Conservation (phyloP, 176 grass and related monocot species). For the maize (Zea mays) region DNA sequence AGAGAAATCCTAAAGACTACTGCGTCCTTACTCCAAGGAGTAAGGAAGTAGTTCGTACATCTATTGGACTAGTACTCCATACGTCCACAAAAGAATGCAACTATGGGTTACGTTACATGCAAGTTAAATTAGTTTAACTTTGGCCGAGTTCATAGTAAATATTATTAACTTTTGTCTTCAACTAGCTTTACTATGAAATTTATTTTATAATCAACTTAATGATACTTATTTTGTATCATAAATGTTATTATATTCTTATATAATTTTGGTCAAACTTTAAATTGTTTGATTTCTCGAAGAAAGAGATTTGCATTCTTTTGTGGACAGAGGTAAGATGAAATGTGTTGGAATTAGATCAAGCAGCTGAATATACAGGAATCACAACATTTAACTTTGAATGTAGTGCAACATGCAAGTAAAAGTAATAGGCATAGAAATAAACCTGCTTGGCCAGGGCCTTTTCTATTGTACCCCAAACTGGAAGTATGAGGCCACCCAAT, state of each 20-base stretch:
- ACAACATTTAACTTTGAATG: background rate
- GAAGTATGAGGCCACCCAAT: slow-evolving; percentile 97
- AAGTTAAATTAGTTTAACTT: too few relatives aligned
- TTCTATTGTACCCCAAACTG: slow-evolving; percentile 90
- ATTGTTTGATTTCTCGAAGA: too few relatives aligned
- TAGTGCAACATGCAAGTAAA: background rate
- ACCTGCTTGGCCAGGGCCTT: slow-evolving; percentile 93
- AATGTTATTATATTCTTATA: too few relatives aligned
- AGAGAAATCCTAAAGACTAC: background rate
- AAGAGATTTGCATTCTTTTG: too few relatives aligned
- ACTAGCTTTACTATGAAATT: too few relatives aligned
- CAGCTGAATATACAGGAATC: slow-evolving; percentile 24
- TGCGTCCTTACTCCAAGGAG: background rate
- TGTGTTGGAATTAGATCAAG: slow-evolving; percentile 19
- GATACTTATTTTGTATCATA: too few relatives aligned
- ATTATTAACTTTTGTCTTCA: too few relatives aligned
- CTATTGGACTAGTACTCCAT: background rate
- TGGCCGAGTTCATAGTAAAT: too few relatives aligned
- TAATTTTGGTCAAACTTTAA: too few relatives aligned
- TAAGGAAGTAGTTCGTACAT: slow-evolving; percentile 9
- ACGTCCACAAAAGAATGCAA: too few relatives aligned
- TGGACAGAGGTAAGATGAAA: background rate
- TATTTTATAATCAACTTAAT: too few relatives aligned
- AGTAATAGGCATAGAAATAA: slow-evolving; percentile 26
- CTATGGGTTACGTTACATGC: too few relatives aligned